These are phyloP conservation scores for Eucalyptus pumila DNA, from an alignment of 345 rosid species.

Conservation along the genomic window DNA sequence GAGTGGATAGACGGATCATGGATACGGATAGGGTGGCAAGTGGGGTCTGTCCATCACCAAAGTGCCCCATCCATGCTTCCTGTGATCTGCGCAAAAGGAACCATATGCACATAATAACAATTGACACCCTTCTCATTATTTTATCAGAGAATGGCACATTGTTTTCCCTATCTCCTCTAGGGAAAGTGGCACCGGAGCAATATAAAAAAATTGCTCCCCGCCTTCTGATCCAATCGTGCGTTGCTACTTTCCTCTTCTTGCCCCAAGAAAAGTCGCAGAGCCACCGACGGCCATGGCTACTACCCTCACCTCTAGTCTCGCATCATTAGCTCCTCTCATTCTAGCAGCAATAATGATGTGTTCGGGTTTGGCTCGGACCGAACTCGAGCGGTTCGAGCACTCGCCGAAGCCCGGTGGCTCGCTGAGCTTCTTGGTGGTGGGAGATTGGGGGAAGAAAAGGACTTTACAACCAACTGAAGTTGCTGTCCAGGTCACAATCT, in stretches of 20 bases:
- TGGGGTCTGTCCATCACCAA: not conserved
- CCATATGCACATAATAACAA: not conserved
- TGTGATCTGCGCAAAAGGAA: not conserved
- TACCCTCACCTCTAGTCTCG: not conserved
- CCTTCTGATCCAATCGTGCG: not conserved
- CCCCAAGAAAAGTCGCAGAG: not conserved
- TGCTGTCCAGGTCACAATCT: not conserved
- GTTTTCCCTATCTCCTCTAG: not conserved
- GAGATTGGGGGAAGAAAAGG: conserved; percentile 4
- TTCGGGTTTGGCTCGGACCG: not conserved
- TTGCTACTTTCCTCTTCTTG: not conserved
- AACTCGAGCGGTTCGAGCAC: not conserved
- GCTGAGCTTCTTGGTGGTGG: not conserved
- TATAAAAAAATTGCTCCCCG: not conserved
- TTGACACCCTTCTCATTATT: not conserved
- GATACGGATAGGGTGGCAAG: not conserved
- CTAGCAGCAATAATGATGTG: not conserved
- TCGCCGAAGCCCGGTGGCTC: not conserved
- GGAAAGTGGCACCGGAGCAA: not conserved
- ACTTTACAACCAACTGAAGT: not conserved
- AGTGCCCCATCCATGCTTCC: not conserved
- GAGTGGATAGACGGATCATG: not conserved
- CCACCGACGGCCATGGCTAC: not conserved
- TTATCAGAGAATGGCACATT: not conserved
- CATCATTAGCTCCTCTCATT: not conserved